Base-by-base conservation (phyloP, 2,329 filamentous ascomycete genomes). In the Aspergillus oerlinghausenensis region DNA sequence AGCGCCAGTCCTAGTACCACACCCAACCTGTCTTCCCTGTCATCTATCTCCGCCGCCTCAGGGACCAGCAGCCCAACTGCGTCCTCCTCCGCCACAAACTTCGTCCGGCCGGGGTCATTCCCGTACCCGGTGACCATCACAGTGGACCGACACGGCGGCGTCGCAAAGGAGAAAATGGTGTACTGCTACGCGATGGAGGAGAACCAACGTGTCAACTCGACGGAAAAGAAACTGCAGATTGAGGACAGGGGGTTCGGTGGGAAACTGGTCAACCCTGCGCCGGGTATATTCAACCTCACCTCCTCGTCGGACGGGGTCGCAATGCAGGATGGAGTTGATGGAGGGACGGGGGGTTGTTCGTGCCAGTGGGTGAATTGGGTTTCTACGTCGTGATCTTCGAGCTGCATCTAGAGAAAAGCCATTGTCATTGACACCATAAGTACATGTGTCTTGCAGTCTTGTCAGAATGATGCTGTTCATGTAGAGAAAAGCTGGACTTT, bases 81-180 rank as follows among this genome's bases (percentile, higher is more conserved):
- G 17, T 70, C 59, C 5, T 74, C 67, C 5, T 73, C 73, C 6
- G 68, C 78, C 2, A 78, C 77, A 25, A 70, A 79, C 55, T 80
- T 82, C 65, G 72, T 71, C 14, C 75, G 77, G 1, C 82, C 82
- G 1, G 82, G 83, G 2, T 82, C 81, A 1, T 85, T 87, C 59
- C 84, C 84, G 0, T 86, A 86, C 63, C 82, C 83, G 0, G 76
- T 86, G 1, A 85, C 81, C 0, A 76, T 88, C 43, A 82, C 80
- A 0, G 57, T 86, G 2, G 85, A 87, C 64, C 77, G 85, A 2
- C 83, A 87, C 62, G 84, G 84, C 10, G 84, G 84, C 1, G 70
- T 77, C 9, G 70, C 77, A 1, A 72, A 72, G 26, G 71, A 79
- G 59, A 87, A 86, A 69, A 79, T 82, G 58, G 73, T 84, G 0